These are phyloP conservation scores for Triticum dicoccoides DNA, from an alignment of 176 grass and related monocot genomes.

Conservation along the genomic window DNA sequence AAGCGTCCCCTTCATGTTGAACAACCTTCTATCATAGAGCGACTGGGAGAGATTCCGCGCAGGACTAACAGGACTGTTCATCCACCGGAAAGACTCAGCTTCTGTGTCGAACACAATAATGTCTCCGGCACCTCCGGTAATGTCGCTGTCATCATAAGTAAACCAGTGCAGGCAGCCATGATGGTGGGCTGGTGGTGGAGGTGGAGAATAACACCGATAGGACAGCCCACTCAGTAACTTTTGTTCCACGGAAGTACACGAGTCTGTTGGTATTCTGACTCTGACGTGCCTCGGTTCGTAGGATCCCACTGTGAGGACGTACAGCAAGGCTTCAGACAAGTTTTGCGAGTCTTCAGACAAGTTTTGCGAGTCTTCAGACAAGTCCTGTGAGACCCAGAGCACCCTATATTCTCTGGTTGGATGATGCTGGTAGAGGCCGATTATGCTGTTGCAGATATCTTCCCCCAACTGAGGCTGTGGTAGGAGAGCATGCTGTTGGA, in stretches of 20 bases:
- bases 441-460: not conserved
- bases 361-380: not conserved
- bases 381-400: not conserved
- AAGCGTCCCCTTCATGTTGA: not conserved
- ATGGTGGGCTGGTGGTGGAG: not conserved
- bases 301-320: not conserved
- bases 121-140: not conserved
- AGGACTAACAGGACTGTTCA: not conserved
- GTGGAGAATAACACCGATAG: not conserved
- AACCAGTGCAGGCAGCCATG: not conserved
- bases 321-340: not conserved
- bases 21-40: not conserved
- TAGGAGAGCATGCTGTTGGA: not conserved
- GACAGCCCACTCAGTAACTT: not conserved
- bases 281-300: not conserved
- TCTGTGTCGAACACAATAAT: conserved; percentile 8
- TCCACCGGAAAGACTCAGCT: not conserved
- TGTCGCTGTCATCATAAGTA: not conserved
- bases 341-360: too few relatives aligned
- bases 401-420: not conserved
- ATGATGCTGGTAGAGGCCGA: not conserved
- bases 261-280: not conserved
- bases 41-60: too few relatives aligned
- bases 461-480: not conserved
- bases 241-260: not conserved